Conservation (phyloP, 768 basidiomycete species). For the Hemileccinum impolitum region DNA sequence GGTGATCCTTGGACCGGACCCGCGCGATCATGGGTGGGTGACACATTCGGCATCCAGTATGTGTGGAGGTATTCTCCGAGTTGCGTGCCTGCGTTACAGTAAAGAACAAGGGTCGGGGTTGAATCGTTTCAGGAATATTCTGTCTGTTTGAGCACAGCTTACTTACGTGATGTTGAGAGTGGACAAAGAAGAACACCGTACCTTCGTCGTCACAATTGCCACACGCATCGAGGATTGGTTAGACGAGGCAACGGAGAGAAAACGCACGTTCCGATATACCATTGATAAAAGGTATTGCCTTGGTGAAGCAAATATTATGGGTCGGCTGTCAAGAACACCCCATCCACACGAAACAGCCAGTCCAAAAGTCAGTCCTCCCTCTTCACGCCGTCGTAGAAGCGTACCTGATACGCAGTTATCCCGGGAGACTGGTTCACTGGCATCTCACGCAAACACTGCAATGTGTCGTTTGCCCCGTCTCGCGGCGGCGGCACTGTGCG, state of each 20-base stretch:
- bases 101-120: background rate
- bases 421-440: slow-evolving; percentile 32
- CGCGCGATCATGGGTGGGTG: slow-evolving; percentile 32
- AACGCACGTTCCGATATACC: background rate
- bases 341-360: slow-evolving; percentile 40
- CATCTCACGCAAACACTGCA: slow-evolving; percentile 34
- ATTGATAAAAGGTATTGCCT: slow-evolving; percentile 21
- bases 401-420: slow-evolving; percentile 33
- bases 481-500: slow-evolving; percentile 23
- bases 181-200: slow-evolving; percentile 43
- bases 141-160: background rate
- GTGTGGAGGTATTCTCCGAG: slow-evolving; percentile 32
- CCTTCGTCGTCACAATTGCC: slow-evolving; percentile 42
- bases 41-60: slow-evolving; percentile 27
- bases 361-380: slow-evolving; percentile 12
- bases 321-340: slow-evolving; percentile 33
- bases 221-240: background rate
- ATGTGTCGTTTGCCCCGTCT: slow-evolving; percentile 26
- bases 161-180: slow-evolving; percentile 48
- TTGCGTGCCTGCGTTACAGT: slow-evolving; percentile 27
- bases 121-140: no score
- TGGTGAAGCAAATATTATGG: slow-evolving; percentile 32
- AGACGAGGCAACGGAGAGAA: background rate
- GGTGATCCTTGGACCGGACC: slow-evolving; percentile 48
- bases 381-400: background rate